Conservation (phyloP, 257 asterid genomes). For the Ballota nigra region DNA sequence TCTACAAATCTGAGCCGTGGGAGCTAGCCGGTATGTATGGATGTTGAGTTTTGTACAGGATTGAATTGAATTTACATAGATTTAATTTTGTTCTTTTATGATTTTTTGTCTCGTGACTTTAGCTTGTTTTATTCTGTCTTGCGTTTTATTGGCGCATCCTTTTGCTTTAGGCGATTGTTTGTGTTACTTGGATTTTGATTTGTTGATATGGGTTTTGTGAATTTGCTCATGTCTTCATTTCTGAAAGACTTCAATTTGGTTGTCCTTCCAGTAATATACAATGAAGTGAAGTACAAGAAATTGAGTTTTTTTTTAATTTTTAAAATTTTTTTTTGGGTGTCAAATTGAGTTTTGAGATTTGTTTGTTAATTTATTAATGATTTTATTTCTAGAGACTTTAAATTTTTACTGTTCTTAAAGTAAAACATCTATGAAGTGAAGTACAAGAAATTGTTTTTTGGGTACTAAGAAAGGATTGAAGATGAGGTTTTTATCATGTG, state of each 20-base stretch:
- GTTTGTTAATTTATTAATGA: background rate
- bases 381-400: background rate
- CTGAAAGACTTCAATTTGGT: background rate
- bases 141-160: slow-evolving; percentile 16
- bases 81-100: background rate
- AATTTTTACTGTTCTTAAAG: background rate
- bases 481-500: slow-evolving; percentile 18
- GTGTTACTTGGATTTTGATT: background rate
- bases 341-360: no score
- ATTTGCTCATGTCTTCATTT: background rate
- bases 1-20: slow-evolving; percentile 98
- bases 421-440: slow-evolving; percentile 6
- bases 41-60: background rate
- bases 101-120: background rate
- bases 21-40: slow-evolving; percentile 85
- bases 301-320: background rate
- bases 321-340: no score
- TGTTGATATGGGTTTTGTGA: background rate
- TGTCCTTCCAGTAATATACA: background rate
- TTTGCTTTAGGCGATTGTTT: background rate
- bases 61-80: background rate
- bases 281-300: slow-evolving; percentile 19
- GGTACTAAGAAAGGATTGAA: background rate
- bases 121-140: background rate
- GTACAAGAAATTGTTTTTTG: slow-evolving; percentile 8